Percentiles rank a stretch among this genome's conserved stretches.
phyloP scores from a whole-genome alignment of 116 monocot species.

The Trichopus zeylanicus region DNA sequence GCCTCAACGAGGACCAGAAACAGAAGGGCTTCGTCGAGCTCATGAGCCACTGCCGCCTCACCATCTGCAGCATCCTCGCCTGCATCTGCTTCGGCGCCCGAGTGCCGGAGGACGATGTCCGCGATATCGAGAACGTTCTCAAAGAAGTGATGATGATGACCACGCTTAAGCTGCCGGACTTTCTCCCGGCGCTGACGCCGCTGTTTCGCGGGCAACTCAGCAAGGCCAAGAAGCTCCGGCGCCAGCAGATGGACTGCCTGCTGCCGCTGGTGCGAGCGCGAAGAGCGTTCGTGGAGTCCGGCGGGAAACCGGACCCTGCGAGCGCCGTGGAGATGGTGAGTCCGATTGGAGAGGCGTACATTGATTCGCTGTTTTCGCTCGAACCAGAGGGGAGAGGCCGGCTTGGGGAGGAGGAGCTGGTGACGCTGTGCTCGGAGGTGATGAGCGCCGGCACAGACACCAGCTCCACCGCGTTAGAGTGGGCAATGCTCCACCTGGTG shows the following conservation, averaged over 20 bases:
- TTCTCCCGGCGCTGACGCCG: constrained; percentile 66
- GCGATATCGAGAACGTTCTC: constrained; percentile 65
- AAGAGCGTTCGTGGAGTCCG: constrained; percentile 37
- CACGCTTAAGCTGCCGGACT: constrained; percentile 69
- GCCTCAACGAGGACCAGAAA: constrained; percentile 31
- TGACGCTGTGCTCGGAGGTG: constrained; percentile 88
- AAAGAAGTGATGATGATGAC: constrained; percentile 89
- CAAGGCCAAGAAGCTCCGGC: constrained; percentile 44
- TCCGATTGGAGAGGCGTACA: constrained; percentile 67
- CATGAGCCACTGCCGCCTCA: constrained; percentile 65
- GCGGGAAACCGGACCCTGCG: constrained; percentile 8
- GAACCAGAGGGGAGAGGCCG: constrained; percentile 35
- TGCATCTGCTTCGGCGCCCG: constrained; percentile 88
- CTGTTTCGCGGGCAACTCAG: constrained; percentile 52
- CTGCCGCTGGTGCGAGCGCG: constrained; percentile 58
- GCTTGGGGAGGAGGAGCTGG: constrained; percentile 80
- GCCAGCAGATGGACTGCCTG: constrained; percentile 58
- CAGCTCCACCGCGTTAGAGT: constrained; percentile 80
- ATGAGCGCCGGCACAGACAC: constrained; percentile 99
- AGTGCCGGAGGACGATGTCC: constrained; percentile 42
- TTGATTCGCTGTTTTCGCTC: constrained; percentile 64
- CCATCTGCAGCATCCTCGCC: constrained; percentile 81
- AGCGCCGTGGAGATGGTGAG: constrained; percentile 57
- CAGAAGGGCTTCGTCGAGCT: constrained; percentile 27
- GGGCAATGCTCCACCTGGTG: constrained; percentile 68